A percentile compares a stretch with the other conserved stretches of the same genome.
Conservation (phyloP, 257 asterid genomes). For the Marsdenia floribunda region DNA sequence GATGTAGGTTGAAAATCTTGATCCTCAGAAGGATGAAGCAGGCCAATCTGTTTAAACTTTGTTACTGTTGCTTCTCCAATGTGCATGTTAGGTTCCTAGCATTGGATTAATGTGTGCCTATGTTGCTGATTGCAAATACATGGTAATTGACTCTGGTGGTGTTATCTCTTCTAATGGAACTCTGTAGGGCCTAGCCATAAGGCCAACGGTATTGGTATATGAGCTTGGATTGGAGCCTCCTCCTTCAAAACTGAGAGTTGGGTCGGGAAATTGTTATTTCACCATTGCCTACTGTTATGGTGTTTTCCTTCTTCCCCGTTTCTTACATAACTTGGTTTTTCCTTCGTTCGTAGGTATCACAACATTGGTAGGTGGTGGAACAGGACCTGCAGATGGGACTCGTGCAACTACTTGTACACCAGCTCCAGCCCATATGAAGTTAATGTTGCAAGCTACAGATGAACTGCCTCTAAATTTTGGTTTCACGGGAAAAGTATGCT, state of each 20-base stretch:
- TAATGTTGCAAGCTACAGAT: conserved; percentile 93
- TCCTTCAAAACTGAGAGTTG: background rate
- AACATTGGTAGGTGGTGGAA: conserved; percentile 96
- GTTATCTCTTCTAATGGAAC: background rate
- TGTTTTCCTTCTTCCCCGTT: background rate
- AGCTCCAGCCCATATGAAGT: conserved; percentile 72
- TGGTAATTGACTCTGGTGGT: background rate
- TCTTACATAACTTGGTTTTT: conserved; percentile 1
- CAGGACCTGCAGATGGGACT: conserved; percentile 95
- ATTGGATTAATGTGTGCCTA: background rate
- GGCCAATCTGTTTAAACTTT: background rate
- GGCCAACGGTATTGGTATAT: background rate
- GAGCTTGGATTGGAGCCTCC: background rate
- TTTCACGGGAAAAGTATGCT: conserved; percentile 86
- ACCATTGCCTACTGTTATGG: background rate
- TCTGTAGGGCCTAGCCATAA: background rate
- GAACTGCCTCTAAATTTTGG: conserved; percentile 92
- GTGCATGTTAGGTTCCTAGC: background rate
- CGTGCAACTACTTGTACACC: conserved; percentile 99
- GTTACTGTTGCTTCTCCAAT: background rate
- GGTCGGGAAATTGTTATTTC: background rate
- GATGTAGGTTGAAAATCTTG: background rate
- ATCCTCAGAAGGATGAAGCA: background rate
- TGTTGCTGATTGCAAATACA: background rate
- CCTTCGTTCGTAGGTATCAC: conserved; percentile 57